phyloP scores from a whole-genome alignment of 2,329 filamentous ascomycete species.

The Didymella segeticola region DNA sequence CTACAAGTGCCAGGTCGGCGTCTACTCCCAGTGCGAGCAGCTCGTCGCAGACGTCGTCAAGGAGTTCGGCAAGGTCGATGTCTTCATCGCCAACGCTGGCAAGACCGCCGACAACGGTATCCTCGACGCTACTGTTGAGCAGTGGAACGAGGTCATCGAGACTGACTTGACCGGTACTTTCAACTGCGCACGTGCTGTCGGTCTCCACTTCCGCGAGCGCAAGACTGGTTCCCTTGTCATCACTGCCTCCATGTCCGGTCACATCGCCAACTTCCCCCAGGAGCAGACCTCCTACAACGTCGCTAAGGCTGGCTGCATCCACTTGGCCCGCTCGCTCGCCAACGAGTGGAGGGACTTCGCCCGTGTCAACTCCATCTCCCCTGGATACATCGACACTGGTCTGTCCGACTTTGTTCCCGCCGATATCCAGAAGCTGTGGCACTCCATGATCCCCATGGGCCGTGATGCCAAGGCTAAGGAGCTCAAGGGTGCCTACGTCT shows the following conservation, averaged over 20 bases:
- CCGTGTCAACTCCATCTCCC: slow-evolving; percentile 71
- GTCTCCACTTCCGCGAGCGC: slow-evolving; percentile 74
- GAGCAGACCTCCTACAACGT: slow-evolving; percentile 61
- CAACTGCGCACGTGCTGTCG: slow-evolving; percentile 89
- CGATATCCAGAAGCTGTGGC: slow-evolving; percentile 76
- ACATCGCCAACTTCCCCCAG: slow-evolving; percentile 83
- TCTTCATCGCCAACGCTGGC: slow-evolving; percentile 74
- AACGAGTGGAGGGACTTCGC: slow-evolving; percentile 75
- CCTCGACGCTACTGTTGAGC: slow-evolving; percentile 72
- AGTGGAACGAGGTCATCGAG: slow-evolving; percentile 78
- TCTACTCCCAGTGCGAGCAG: slow-evolving; percentile 63
- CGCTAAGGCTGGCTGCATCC: slow-evolving; percentile 71
- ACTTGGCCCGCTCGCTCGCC: slow-evolving; percentile 68
- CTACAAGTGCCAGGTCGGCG: slow-evolving; percentile 69
- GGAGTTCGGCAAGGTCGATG: slow-evolving; percentile 75
- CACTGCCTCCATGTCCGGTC: slow-evolving; percentile 77
- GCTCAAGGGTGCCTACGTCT: slow-evolving; percentile 83
- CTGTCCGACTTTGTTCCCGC: slow-evolving; percentile 69
- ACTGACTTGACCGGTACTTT: slow-evolving; percentile 88
- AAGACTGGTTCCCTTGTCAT: slow-evolving; percentile 70
- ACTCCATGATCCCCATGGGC: slow-evolving; percentile 80
- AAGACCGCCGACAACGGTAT: slow-evolving; percentile 72
- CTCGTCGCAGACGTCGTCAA: slow-evolving; percentile 66
- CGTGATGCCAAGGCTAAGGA: slow-evolving; percentile 77
- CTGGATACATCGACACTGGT: slow-evolving; percentile 73